phyloP scores from a whole-genome alignment of 768 basidiomycete species.

The Multifurca ochricompacta region DNA sequence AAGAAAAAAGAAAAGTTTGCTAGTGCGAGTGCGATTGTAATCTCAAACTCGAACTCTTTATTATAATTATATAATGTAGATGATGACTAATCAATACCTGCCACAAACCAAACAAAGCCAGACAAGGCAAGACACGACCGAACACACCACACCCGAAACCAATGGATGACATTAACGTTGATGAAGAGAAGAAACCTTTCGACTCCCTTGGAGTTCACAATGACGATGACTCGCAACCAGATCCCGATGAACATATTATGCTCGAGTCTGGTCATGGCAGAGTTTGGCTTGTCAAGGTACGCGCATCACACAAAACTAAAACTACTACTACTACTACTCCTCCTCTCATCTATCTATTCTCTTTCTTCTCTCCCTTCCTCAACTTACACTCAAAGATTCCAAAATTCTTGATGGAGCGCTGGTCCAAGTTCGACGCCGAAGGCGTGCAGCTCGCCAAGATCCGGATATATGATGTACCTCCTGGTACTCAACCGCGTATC shows the following conservation, averaged over 20 bases:
- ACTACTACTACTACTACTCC: background rate
- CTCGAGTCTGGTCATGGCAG: constrained; percentile 64
- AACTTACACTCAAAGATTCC: constrained; percentile 54
- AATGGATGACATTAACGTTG: constrained; percentile 27
- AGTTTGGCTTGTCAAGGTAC: constrained; percentile 83
- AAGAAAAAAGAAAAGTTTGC: too few relatives aligned
- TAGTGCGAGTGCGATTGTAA: too few relatives aligned
- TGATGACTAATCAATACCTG: too few relatives aligned
- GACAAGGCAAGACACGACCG: too few relatives aligned
- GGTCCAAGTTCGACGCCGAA: constrained; percentile 67
- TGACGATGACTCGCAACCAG: constrained; percentile 62
- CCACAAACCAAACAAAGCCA: too few relatives aligned
- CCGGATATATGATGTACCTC: constrained; percentile 53
- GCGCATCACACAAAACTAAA: constrained; percentile 22
- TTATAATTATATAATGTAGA: too few relatives aligned
- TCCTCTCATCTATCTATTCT: background rate
- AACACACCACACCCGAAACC: too few relatives aligned
- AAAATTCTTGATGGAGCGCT: constrained; percentile 77
- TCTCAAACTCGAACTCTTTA: too few relatives aligned
- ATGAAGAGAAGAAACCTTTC: constrained; percentile 70
- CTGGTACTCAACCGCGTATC: constrained; percentile 47
- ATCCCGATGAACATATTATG: constrained; percentile 80
- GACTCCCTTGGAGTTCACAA: constrained; percentile 40
- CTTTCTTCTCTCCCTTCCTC: background rate
- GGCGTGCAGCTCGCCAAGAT: constrained; percentile 79